Evolutionary conservation across 352 stramenopile species (phyloP).

Genomic region (Phytophthora quininea): DNA sequence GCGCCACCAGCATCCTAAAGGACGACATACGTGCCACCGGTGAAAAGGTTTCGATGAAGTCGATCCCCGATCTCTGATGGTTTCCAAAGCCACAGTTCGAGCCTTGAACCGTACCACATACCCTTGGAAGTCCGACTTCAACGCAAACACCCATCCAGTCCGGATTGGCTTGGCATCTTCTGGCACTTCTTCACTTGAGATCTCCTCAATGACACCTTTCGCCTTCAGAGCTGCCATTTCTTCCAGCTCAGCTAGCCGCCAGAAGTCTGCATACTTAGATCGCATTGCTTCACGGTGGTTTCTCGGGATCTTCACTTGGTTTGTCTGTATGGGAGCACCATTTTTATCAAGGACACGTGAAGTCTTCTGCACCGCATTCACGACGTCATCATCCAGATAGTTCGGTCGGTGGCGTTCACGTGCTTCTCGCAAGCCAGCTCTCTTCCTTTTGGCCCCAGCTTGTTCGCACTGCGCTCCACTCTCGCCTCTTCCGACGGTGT

Average conservation of each 20-base stretch:
- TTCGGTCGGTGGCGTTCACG: constrained; percentile 1
- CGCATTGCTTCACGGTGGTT: constrained; percentile 9
- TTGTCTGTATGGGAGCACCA: constrained; percentile 2
- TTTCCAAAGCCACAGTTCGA: neutral
- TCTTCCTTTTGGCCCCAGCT: neutral
- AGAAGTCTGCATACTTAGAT: constrained; percentile 8
- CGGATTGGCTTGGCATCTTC: constrained; percentile 1
- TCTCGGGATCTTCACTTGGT: neutral
- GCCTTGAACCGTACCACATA: neutral
- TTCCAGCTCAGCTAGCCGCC: constrained; percentile 1
- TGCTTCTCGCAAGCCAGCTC: constrained; percentile 3
- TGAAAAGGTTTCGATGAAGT: neutral
- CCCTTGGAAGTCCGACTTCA: neutral
- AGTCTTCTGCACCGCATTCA: neutral
- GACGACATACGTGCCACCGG: neutral
- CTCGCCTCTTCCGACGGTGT: constrained; percentile 2
- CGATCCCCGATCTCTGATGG: neutral
- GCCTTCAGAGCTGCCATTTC: constrained; percentile 4
- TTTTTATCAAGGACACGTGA: constrained; percentile 9
- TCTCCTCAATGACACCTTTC: constrained; percentile 9
- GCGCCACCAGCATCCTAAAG: neutral
- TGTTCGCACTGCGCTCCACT: constrained; percentile 4
- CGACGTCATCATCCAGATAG: constrained; percentile 7
- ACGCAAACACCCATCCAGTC: neutral
- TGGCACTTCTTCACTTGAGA: constrained; percentile 1